Evolutionary conservation across 768 basidiomycete genomes (phyloP).

Genomic region (Xerocomellus amylosporus): DNA sequence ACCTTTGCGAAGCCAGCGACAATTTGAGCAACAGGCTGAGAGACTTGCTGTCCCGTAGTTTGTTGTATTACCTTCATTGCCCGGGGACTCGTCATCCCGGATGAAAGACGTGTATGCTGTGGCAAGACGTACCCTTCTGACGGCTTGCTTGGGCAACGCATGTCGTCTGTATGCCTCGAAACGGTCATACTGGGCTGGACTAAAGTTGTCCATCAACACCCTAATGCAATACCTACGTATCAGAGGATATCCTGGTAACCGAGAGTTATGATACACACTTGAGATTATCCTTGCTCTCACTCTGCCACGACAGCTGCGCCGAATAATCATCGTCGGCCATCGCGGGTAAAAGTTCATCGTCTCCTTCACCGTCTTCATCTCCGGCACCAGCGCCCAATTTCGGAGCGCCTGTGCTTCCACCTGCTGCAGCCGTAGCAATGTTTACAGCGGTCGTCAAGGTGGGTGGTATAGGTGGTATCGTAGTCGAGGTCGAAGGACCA

Average conservation of each 20-base stretch:
- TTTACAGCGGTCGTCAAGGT: not conserved
- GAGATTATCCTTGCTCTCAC: constrained; percentile 83
- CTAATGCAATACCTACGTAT: constrained; percentile 34
- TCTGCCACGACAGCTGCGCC: constrained; percentile 78
- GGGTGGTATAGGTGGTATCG: not conserved
- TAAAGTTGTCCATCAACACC: constrained; percentile 87
- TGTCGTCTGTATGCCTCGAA: constrained; percentile 87
- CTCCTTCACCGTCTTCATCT: constrained; percentile 63
- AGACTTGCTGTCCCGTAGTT: constrained; percentile 75
- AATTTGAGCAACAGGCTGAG: constrained; percentile 83
- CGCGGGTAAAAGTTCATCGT: constrained; percentile 75
- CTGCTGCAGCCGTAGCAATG: not conserved
- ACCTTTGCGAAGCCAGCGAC: constrained; percentile 90
- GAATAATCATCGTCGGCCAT: constrained; percentile 92
- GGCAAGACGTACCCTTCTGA: constrained; percentile 58
- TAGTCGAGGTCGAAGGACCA: constrained; percentile 11
- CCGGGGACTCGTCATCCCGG: not conserved
- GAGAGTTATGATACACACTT: constrained; percentile 47
- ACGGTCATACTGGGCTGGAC: constrained; percentile 78
- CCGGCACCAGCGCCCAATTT: constrained; percentile 16
- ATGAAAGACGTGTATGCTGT: not conserved
- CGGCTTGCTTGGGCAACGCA: constrained; percentile 78
- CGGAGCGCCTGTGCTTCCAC: not conserved
- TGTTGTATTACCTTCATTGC: constrained; percentile 73
- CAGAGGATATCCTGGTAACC: not conserved